Evolutionary conservation across 148 eudicot genomes (phyloP).

Genomic region (Silene conica): DNA sequence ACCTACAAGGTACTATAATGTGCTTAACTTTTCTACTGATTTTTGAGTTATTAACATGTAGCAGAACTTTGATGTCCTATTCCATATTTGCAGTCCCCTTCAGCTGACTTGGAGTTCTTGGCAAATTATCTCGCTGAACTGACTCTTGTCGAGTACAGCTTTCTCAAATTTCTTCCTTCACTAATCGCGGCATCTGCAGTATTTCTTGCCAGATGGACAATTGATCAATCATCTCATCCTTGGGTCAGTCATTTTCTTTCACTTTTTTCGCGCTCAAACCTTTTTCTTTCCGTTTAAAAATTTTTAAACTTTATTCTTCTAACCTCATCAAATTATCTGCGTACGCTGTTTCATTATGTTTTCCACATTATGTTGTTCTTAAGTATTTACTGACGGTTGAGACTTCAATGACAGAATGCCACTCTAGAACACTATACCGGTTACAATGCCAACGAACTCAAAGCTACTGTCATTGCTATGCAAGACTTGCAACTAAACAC

Average conservation of each 20-base stretch:
- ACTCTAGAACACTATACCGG: constrained; percentile 73
- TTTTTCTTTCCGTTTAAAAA: background rate
- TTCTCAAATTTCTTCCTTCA: constrained; percentile 71
- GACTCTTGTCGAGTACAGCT: constrained; percentile 69
- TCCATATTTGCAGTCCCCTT: constrained; percentile 19
- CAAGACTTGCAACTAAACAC: constrained; percentile 64
- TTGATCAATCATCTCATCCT: constrained; percentile 62
- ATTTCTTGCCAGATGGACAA: constrained; percentile 77
- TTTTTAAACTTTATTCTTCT: too few relatives aligned
- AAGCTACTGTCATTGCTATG: constrained; percentile 49
- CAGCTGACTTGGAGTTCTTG: constrained; percentile 60
- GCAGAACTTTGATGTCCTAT: background rate
- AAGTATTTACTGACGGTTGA: background rate
- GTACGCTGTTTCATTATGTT: background rate
- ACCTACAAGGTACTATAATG: constrained; percentile 41
- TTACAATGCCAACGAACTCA: constrained; percentile 48
- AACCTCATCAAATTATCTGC: background rate
- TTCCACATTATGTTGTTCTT: background rate
- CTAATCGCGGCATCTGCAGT: constrained; percentile 83
- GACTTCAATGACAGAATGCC: constrained; percentile 50
- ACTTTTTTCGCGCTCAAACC: background rate
- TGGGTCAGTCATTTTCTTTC: constrained; percentile 45
- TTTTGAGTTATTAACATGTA: background rate
- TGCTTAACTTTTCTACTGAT: background rate
- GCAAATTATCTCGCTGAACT: constrained; percentile 81